phyloP scores from a whole-genome alignment of 179 eudicot species.

The Nepenthes alata region DNA sequence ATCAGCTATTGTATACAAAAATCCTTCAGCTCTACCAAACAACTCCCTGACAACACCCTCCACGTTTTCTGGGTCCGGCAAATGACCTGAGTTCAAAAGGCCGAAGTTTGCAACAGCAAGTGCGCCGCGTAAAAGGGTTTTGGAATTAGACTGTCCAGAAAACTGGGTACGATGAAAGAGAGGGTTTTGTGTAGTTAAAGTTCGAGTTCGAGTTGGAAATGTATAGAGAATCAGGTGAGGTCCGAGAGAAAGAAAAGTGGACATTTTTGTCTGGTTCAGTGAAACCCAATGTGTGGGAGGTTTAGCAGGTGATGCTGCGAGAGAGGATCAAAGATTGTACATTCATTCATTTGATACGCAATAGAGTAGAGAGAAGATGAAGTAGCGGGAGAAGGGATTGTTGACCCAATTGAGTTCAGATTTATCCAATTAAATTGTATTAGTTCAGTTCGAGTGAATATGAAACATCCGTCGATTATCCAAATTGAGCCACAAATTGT shows the following conservation, averaged over 20 bases:
- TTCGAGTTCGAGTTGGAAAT: constrained; percentile 27
- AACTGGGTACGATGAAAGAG: constrained; percentile 30
- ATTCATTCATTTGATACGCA: no score
- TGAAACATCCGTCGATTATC: no score
- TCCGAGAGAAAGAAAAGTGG: constrained; percentile 26
- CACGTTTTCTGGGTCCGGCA: constrained; percentile 49
- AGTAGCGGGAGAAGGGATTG: no score
- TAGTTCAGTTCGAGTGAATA: no score
- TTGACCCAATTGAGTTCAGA: no score
- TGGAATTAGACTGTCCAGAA: constrained; percentile 12
- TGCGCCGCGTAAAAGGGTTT: constrained; percentile 18
- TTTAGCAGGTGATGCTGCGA: no score
- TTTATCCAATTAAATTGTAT: no score
- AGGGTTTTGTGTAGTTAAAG: constrained; percentile 18
- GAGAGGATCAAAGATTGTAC: no score
- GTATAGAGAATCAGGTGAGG: constrained; percentile 29
- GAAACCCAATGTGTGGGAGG: no score
- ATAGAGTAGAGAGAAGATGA: no score
- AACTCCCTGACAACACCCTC: constrained; percentile 34
- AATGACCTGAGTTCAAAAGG: constrained; percentile 33
- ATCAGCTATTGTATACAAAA: constrained; percentile 48
- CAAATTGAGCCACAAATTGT: no score
- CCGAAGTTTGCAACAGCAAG: constrained; percentile 44
- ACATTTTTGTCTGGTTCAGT: constrained; percentile 14
- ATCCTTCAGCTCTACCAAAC: constrained; percentile 50